Evolutionary conservation across 192 early-diverging fungal species (phyloP).

Genomic region (Coemansia sp.): DNA sequence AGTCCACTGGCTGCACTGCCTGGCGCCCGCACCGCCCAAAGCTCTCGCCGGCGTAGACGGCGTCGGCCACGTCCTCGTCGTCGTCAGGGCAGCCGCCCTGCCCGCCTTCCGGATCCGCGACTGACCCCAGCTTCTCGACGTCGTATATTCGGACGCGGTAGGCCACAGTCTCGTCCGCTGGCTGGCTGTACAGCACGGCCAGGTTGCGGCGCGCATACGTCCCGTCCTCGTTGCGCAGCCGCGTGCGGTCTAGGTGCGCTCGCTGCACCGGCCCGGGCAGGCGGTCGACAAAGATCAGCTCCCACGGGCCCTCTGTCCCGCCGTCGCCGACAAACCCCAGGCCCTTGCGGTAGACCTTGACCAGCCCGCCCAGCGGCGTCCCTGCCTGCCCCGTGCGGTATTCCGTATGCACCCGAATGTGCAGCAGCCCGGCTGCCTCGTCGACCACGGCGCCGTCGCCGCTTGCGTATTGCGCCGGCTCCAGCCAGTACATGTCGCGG

Average conservation of each 20-base stretch:
- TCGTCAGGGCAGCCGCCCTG: conserved; percentile 37
- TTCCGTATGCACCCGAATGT: conserved; percentile 40
- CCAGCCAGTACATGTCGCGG: conserved; percentile 40
- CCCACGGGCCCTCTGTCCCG: conserved; percentile 18
- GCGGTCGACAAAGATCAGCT: conserved; percentile 44
- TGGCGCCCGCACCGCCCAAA: conserved; percentile 27
- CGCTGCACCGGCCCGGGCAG: conserved; percentile 37
- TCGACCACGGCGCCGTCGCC: conserved; percentile 11
- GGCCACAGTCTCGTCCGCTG: conserved; percentile 19
- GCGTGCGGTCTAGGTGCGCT: conserved; percentile 36
- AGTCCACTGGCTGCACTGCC: conserved; percentile 12
- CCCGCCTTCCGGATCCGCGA: conserved; percentile 9
- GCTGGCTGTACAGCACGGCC: conserved; percentile 39
- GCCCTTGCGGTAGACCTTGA: conserved; percentile 40
- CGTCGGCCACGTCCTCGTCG: conserved; percentile 16
- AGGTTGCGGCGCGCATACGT: conserved; percentile 26
- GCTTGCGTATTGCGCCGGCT: conserved; percentile 17
- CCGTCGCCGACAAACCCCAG: conserved; percentile 13
- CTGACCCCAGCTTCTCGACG: conserved; percentile 24
- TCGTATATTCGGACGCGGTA: conserved; percentile 37
- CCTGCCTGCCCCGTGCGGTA: conserved; percentile 20
- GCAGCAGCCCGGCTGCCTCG: conserved; percentile 24
- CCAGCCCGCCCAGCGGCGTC: conserved; percentile 33
- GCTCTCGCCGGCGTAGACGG: conserved; percentile 16
- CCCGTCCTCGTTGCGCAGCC: conserved; percentile 26